Base-by-base conservation (phyloP, 2,329 filamentous ascomycete species). In the Plenodomus biglobosus region DNA sequence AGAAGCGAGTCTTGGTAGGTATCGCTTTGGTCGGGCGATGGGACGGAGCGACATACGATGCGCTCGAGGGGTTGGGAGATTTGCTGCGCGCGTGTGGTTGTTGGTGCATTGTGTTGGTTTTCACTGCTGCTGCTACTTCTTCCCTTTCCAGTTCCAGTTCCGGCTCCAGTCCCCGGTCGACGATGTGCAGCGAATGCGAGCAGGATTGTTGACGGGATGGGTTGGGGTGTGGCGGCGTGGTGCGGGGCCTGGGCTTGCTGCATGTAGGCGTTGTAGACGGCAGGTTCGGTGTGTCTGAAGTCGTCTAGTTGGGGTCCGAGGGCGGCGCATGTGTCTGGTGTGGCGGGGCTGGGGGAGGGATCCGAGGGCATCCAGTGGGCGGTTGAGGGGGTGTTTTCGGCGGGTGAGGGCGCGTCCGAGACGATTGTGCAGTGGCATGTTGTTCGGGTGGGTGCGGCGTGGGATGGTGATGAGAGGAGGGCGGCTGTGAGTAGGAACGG, bases 391-490 rank as follows among this genome's bases (percentile, higher is more conserved):
- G 61, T 53, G 46, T 63, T 48, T 41, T 39, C 39, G 11, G 60
- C 34, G 10, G 40, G 44, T 27, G 38, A 37, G 47, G 50, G 40
- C 15, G 42, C 36, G 40, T 58, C 45, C 17, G 52, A 50, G 37
- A 62, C 48, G 34, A 69, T 52, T 30, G 56, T 52, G 51, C 67
- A 70, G 42, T 60, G 64, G 55, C 67, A 70, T 40, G 61, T 60
- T 18, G 62, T 62, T 39, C 58, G 53, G 39, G 65, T 59, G 36
- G 62, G 57, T 11, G 55, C 52, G 18, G 67, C 64, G 16, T 42
- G 22, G 32, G 48, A 47, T 44, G 55, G 42, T 13, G 61, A 47
- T 30, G 50, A 53, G 40, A 59, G 39, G 30, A 53, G 35, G 39
- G 53, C 17, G 19, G 53, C 48, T 46, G 49, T 41, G 34, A 56